A percentile compares a stretch with the other conserved stretches of the same genome.
These are phyloP conservation scores for Coprinopsis marcescibilis DNA, from an alignment of 768 basidiomycete genomes.

Conservation along the genomic window DNA sequence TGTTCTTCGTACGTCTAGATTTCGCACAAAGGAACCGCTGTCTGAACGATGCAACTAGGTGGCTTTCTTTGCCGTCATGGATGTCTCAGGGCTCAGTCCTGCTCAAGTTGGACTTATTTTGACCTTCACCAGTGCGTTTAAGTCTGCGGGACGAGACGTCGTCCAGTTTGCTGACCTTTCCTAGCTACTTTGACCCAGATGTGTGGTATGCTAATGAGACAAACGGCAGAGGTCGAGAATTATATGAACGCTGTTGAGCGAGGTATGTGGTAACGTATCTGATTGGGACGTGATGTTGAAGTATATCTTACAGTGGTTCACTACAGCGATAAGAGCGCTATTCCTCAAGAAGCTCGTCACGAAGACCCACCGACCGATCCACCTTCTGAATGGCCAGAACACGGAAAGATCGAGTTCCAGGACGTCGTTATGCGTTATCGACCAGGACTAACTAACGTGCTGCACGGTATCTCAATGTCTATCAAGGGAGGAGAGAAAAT, in stretches of 20 bases:
- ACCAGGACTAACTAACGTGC: constrained; percentile 67
- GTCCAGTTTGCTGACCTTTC: constrained; percentile 3
- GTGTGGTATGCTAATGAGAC: constrained; percentile 49
- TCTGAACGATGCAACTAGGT: constrained; percentile 34
- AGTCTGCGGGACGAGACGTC: background rate
- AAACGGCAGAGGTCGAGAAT: constrained; percentile 65
- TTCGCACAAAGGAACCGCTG: background rate
- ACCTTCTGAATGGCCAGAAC: constrained; percentile 53
- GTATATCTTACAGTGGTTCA: constrained; percentile 36
- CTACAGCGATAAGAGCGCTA: constrained; percentile 44
- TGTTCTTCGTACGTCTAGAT: constrained; percentile 39
- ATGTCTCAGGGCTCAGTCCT: constrained; percentile 51
- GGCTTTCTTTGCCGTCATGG: constrained; percentile 56
- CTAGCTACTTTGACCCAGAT: constrained; percentile 46
- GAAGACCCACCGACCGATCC: constrained; percentile 53
- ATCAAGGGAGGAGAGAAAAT: constrained; percentile 70
- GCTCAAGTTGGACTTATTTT: constrained; percentile 69
- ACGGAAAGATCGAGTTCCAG: constrained; percentile 57
- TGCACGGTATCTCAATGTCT: constrained; percentile 56
- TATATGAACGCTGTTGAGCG: constrained; percentile 65
- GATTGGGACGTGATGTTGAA: constrained; percentile 4
- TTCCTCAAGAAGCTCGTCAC: constrained; percentile 61
- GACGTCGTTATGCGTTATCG: constrained; percentile 60
- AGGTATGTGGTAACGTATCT: constrained; percentile 22
- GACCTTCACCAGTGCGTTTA: constrained; percentile 49